phyloP scores from a whole-genome alignment of 1,284 basidiomycete genomes.

The Wolfiporia cocos region DNA sequence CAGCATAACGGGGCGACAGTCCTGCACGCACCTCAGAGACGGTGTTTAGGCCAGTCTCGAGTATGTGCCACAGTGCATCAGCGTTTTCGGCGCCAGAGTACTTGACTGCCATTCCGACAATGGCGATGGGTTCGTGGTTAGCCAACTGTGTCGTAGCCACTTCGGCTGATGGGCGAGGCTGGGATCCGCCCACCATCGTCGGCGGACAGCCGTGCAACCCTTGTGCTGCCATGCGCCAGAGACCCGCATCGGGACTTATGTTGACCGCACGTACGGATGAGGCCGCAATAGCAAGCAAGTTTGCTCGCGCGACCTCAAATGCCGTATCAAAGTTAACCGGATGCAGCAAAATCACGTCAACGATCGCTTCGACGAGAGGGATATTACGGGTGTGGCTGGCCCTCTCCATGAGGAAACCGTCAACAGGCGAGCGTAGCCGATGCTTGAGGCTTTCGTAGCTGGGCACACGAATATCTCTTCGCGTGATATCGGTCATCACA shows the following conservation, averaged over 20 bases:
- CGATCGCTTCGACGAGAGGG: conserved; percentile 38
- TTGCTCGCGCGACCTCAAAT: conserved; percentile 32
- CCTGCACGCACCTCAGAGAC: conserved; percentile 42
- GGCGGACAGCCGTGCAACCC: conserved; percentile 22
- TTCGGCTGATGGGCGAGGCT: neutral
- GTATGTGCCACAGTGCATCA: conserved; percentile 49
- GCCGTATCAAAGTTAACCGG: conserved; percentile 50
- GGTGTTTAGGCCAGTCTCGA: conserved; percentile 52
- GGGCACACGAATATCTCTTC: conserved; percentile 45
- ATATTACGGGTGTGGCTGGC: conserved; percentile 11
- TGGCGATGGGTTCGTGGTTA: conserved; percentile 53
- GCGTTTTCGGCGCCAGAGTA: conserved; percentile 50
- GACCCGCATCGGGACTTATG: conserved; percentile 46
- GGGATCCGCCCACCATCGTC: conserved; percentile 12
- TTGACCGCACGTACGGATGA: conserved; percentile 36
- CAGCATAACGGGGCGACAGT: neutral
- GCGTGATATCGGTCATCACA: conserved; percentile 38
- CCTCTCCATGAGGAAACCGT: conserved; percentile 33
- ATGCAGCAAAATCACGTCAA: conserved; percentile 54
- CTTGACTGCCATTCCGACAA: conserved; percentile 65
- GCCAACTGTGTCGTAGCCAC: conserved; percentile 6
- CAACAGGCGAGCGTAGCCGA: conserved; percentile 43
- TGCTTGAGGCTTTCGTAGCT: conserved; percentile 34
- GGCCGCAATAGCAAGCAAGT: conserved; percentile 20
- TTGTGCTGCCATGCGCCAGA: conserved; percentile 36